Base-by-base conservation (phyloP, 306 rosid species). In the Prunus mira region DNA sequence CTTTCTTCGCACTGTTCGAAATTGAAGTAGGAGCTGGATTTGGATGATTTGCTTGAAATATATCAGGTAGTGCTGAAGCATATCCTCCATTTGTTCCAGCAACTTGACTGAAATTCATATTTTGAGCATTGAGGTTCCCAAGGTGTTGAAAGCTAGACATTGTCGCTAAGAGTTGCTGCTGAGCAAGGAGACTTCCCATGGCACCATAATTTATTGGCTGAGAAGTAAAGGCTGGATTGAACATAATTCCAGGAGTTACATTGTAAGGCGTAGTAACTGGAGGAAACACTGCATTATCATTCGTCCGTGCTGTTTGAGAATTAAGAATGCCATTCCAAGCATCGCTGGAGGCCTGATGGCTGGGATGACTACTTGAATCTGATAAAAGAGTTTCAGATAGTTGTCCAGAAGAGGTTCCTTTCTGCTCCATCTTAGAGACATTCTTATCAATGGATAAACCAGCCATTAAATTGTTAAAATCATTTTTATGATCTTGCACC, bases 121-220 rank as follows among this genome's bases (percentile, higher is more conserved):
- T 83, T 79, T 76, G 90, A 81, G 86, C 81, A 69, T 82, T 89
- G 82, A 78, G 73, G 79, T 89, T 88, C 75, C 86, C 88, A 62
- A 88, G 84, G 76, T 90, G 97, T 79, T 90, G 97, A 76, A 89
- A 82, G 83, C 83, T 86, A 54, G 97, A 89, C 95, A 92, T 92
- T 71, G 96, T 86, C n/a, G 96, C 93, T 18, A 90, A 82, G 65
- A 90, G 68, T 72, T 92, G 96, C 78, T 89, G 97, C 74, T 91
- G 98, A 76, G 98, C 92, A 73, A 92, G 76, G 65, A 96, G 83
- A 84, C 71, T 87, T 58, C 93, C 95, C 88, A 87, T 87, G 74
- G 91, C 90, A 84, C 80, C 88, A 60, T 92, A 94, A 79, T 87
- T 84, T 51, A 91, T 86, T 57, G 93, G 96, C 79, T 90, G 99